Evolutionary conservation across 2,329 filamentous ascomycete species (phyloP).

Genomic region (Penicillium sp.): DNA sequence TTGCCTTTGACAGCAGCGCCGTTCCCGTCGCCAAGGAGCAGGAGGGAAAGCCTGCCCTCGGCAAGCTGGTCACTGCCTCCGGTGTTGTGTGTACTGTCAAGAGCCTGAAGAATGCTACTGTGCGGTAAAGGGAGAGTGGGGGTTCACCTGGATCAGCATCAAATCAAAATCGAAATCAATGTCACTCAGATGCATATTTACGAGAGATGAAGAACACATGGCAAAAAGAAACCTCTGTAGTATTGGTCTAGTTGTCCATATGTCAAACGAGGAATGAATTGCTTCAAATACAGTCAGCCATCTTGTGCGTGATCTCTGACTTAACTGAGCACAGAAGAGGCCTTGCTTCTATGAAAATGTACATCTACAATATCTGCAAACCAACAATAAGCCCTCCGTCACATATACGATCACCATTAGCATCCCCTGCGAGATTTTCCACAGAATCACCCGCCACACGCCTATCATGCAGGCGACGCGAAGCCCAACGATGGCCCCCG

Average conservation of each 20-base stretch:
- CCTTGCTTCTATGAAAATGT: neutral
- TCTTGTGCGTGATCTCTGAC: neutral
- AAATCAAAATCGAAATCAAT: conserved; percentile 8
- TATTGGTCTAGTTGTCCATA: conserved; percentile 3
- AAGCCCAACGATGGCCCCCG: conserved; percentile 54
- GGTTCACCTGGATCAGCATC: neutral
- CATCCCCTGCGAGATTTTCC: neutral
- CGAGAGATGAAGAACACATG: conserved; percentile 22
- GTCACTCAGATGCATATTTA: conserved; percentile 20
- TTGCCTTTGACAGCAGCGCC: conserved; percentile 78
- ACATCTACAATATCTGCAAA: conserved; percentile 7
- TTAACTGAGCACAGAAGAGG: neutral
- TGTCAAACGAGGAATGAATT: conserved; percentile 14
- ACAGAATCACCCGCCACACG: neutral
- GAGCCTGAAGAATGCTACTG: conserved; percentile 75
- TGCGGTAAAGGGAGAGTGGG: conserved; percentile 63
- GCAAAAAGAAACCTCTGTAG: conserved; percentile 8
- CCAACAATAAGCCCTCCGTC: neutral
- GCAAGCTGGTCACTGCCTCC: conserved; percentile 70
- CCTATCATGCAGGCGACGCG: conserved; percentile 43
- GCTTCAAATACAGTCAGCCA: neutral
- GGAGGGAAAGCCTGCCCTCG: conserved; percentile 56
- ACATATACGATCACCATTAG: neutral
- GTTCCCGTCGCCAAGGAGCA: conserved; percentile 75
- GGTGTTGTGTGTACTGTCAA: conserved; percentile 83